Base-by-base conservation (phyloP, 2,329 filamentous ascomycete genomes). In the Fusarium sp. region DNA sequence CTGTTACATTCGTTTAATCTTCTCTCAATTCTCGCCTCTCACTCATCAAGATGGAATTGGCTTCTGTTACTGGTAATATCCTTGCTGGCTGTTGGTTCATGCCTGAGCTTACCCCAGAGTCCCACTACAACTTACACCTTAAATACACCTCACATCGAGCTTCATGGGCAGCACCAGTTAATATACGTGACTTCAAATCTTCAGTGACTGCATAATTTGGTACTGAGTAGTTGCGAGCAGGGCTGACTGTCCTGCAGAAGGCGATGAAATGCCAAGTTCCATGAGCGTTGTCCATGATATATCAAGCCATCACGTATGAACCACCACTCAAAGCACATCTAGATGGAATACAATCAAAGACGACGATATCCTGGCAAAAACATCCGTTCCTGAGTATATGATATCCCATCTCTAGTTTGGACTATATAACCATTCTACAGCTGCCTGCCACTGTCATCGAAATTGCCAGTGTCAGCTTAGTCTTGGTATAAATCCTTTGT, bases 401-500 rank as follows among this genome's bases (percentile, higher is more conserved):
- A 4, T 17, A 10, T 36, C 17, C 17, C 7, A 19, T 36, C 7
- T n/a, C 26, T n/a, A n/a, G n/a, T 1, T 10, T 28, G 26, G 12
- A 19, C n/a, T 24, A 34, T 20, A 39, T 32, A n/a, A 39, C n/a
- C 9, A 11, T 30, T 11, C 8, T 7, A 20, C 23, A 19, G 8
- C 17, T 45, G 30, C 32, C 48, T 39, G 26, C 17, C 52, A 32
- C 34, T 49, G 34, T 17, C 32, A 12, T 20, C 12, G 11, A 14
- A 39, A 19, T 10, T 36, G 42, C 30, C 58, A 57, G 28, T 63
- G 60, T 19, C 45, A 50, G 26, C 26, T 46, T 44, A 53, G n/a
- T 28, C 26, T 34, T 24, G 2, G 15, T 19, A 45, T 11, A 28
- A 28, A 28, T 28, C 50, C 49, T 46, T 47, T 4, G 3, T 1